Evolutionary conservation across 129 eudicot genomes (phyloP).

Genomic region (sunflower (Helianthus annuus)): HanXRQr2.0-SUNRISE NC_035440.2:125037419-125037918

Average conservation of each 20-base stretch:
- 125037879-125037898: no score
- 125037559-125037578: constrained; percentile 72
- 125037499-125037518: constrained; percentile 37
- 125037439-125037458: not conserved
- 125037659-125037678: constrained; percentile 18
- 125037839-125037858: no score
- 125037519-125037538: constrained; percentile 95
- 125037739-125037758: constrained; percentile 28
- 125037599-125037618: constrained; percentile 43
- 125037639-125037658: constrained; percentile 53
- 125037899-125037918: no score
- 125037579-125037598: constrained; percentile 45
- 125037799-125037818: not conserved
- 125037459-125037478: not conserved
- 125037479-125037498: not conserved
- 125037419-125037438: not conserved
- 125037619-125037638: constrained; percentile 42
- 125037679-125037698: constrained; percentile 27
- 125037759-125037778: constrained; percentile 44
- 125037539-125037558: constrained; percentile 86
- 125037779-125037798: constrained; percentile 58
- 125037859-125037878: no score
- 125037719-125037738: constrained; percentile 33
- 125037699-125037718: constrained; percentile 21
- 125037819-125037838: no score